Percentiles rank a stretch among this genome's conserved stretches.
Evolutionary conservation across 2,329 filamentous ascomycete genomes (phyloP).

Genomic region (Hymenoscyphus linearis): DNA sequence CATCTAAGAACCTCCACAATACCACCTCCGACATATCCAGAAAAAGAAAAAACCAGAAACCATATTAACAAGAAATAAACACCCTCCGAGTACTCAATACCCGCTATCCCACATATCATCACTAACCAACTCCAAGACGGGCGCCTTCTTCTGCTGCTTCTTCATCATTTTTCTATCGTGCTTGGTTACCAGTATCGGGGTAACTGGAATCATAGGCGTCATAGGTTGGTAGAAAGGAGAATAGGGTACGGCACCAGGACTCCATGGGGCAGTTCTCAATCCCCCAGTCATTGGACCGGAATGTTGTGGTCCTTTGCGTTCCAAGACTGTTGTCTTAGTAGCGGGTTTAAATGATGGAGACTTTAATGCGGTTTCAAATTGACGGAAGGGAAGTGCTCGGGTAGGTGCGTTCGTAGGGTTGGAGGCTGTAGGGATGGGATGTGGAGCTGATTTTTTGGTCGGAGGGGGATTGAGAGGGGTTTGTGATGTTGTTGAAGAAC

Average conservation of each 20-base stretch:
- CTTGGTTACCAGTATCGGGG: constrained; percentile 67
- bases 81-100: constrained; percentile 17
- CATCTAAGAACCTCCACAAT: background rate
- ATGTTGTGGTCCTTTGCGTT: constrained; percentile 47
- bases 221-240: constrained; percentile 70
- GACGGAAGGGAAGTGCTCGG: constrained; percentile 52
- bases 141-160: constrained; percentile 58
- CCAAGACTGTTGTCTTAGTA: constrained; percentile 61
- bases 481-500: constrained; percentile 21
- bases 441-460: constrained; percentile 6
- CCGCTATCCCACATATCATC: constrained; percentile 56
- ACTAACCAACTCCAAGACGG: constrained; percentile 56
- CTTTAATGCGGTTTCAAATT: constrained; percentile 52
- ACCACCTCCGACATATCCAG: no score
- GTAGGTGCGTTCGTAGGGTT: constrained; percentile 19
- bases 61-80: background rate
- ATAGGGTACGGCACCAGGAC: constrained; percentile 61
- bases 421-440: constrained; percentile 14
- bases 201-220: constrained; percentile 69
- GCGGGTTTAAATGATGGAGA: constrained; percentile 43
- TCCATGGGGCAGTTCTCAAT: constrained; percentile 54
- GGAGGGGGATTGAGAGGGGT: constrained; percentile 17
- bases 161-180: constrained; percentile 65
- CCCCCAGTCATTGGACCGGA: constrained; percentile 46
- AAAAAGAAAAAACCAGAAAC: background rate